These are phyloP conservation scores for Sclerotinia subarctica DNA, from an alignment of 2,329 filamentous ascomycete species.

Conservation along the genomic window DNA sequence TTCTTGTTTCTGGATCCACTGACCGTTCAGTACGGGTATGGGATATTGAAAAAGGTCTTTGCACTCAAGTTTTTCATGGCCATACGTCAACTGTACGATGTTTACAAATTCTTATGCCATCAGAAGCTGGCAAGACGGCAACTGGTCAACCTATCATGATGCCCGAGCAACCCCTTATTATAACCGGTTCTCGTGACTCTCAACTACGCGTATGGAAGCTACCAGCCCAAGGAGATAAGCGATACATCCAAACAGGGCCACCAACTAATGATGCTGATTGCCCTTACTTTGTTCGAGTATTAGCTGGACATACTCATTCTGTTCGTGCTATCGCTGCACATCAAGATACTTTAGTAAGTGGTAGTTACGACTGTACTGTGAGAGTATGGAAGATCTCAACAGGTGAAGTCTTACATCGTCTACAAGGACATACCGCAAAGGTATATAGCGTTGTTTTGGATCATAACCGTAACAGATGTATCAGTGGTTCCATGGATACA, in stretches of 20 bases:
- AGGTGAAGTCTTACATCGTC: constrained; percentile 77
- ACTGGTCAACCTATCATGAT: constrained; percentile 80
- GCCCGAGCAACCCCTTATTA: constrained; percentile 92
- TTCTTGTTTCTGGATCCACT: constrained; percentile 90
- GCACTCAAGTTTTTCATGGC: constrained; percentile 93
- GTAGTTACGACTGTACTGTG: constrained; percentile 93
- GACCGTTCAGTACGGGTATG: constrained; percentile 98
- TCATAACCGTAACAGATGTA: constrained; percentile 86
- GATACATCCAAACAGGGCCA: constrained; percentile 75
- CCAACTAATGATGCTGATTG: constrained; percentile 75
- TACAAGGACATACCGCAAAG: constrained; percentile 86
- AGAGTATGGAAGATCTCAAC: constrained; percentile 97
- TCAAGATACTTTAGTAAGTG: constrained; percentile 92
- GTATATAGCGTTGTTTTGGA: constrained; percentile 97
- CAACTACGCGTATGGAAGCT: constrained; percentile 93
- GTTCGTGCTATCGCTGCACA: constrained; percentile 94
- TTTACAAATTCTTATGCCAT: constrained; percentile 85
- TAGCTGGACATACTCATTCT: constrained; percentile 86
- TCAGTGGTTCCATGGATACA: constrained; percentile 98
- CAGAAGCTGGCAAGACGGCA: constrained; percentile 62
- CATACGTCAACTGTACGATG: constrained; percentile 97
- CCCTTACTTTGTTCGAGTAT: constrained; percentile 86
- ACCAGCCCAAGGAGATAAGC: constrained; percentile 72
- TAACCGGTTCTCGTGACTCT: constrained; percentile 93
- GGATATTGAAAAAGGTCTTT: constrained; percentile 92